Evolutionary conservation across 2,329 filamentous ascomycete species (phyloP).

Genomic region (Clarireedia paspali): DNA sequence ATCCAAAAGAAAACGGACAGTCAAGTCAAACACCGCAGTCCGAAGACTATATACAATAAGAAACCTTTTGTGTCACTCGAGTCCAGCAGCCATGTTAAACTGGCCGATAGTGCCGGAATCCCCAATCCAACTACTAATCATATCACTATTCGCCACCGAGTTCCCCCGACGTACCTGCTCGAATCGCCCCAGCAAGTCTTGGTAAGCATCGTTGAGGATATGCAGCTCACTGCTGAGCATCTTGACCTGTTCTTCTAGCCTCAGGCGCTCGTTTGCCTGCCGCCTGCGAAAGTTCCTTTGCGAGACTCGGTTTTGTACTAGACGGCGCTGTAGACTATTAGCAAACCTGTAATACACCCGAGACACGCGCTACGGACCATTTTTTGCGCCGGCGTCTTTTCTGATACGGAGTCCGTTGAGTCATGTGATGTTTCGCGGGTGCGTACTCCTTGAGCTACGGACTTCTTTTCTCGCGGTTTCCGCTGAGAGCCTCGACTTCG

Average conservation of each 20-base stretch:
- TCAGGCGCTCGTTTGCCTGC: conserved; percentile 8
- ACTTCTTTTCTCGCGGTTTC: not conserved
- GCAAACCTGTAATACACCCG: not conserved
- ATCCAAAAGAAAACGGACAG: not conserved
- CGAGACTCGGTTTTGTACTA: conserved; percentile 8
- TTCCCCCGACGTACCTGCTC: conserved; percentile 5
- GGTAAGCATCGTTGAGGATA: conserved; percentile 2
- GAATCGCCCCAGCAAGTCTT: conserved; percentile 4
- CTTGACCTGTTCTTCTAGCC: conserved; percentile 9
- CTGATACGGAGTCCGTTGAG: conserved; percentile 4
- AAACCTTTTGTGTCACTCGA: not conserved
- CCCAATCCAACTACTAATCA: conserved; percentile 2
- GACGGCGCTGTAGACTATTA: conserved; percentile 4
- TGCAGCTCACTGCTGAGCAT: conserved; percentile 7
- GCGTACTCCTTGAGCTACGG: conserved; percentile 2
- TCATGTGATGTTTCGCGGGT: conserved; percentile 11
- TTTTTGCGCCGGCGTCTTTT: conserved; percentile 8
- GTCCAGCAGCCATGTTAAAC: not conserved
- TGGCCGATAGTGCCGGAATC: not conserved
- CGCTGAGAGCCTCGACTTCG: not conserved
- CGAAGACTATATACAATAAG: not conserved
- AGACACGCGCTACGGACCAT: not conserved
- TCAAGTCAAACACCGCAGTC: not conserved
- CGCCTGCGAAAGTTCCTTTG: conserved; percentile 10
- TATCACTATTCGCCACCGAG: conserved; percentile 1